Base-by-base conservation (phyloP, 1,284 basidiomycete species). In the Thelephora terrestris region DNA sequence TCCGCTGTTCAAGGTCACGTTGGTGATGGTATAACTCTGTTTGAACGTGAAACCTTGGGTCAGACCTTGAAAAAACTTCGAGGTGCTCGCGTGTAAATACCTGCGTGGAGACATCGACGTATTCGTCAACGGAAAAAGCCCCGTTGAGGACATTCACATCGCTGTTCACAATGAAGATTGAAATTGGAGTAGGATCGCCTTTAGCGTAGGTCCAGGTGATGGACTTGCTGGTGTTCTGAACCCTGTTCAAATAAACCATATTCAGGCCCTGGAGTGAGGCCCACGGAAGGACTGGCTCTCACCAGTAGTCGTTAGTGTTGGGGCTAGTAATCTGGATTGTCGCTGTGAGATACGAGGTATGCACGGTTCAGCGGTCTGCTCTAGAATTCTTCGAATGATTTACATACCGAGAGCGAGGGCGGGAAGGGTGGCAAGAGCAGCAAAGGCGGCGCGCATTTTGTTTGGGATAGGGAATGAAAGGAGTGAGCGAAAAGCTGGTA, bases 111-210 rank as follows among this genome's bases (percentile, higher is more conserved):
- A 65, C 50, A 48, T 68, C 60, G 29, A 70, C 63, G 48, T 53
- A 55, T 14, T 54, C 50, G 7, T 61, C 63, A 47, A 70, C 68
- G 10, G 61, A 61, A 55, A 67, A 69, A 21, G 51, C 53, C 24
- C 68, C 68, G 52, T 70, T 69, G 36, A 70, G 57, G 18, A 62
- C 64, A 40, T 52, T 50, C 52, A 61, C 63, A 51, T 65, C 57
- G 12, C 51, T 7, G 58, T 69, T 70, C 25, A 58, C 56, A 46
- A 70, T 53, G 32, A 60, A 39, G 46, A 70, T 65, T 47, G 61
- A 50, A 36, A 69, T 58, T n/a, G 64, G 58, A 50, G 54, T 60
- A 25, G 67, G 67, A 55, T 69, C 67, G 16, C 64, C 65, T 14
- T 48, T 2, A 37, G 18, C 54, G 55, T 59, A 67, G 21, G 55